phyloP scores from a whole-genome alignment of 2,329 filamentous ascomycete genomes.

The Sphaerostilbella broomeana region DNA sequence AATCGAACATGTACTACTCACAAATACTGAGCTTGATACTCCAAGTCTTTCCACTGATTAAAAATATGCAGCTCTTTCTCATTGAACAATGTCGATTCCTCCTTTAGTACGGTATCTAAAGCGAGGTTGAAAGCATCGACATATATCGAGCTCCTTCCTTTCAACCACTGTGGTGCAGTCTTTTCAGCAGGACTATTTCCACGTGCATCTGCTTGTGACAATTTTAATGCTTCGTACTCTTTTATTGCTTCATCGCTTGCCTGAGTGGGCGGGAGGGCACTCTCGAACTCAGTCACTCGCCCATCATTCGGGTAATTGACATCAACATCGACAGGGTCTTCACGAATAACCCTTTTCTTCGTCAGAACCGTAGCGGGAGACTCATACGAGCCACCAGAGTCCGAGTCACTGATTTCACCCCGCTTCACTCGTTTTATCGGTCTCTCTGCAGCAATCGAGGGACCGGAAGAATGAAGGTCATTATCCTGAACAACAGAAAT shows the following conservation, averaged over 20 bases:
- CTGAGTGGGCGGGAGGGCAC: slow-evolving; percentile 60
- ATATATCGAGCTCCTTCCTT: slow-evolving; percentile 82
- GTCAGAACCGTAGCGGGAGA: background rate
- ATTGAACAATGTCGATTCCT: slow-evolving; percentile 84
- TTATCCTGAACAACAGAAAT: slow-evolving; percentile 2
- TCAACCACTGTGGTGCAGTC: slow-evolving; percentile 50
- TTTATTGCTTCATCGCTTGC: slow-evolving; percentile 67
- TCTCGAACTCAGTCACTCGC: slow-evolving; percentile 30
- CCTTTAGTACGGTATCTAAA: slow-evolving; percentile 78
- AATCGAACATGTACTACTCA: slow-evolving; percentile 40
- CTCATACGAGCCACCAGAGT: slow-evolving; percentile 18
- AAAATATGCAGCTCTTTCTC: slow-evolving; percentile 73
- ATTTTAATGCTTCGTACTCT: slow-evolving; percentile 67
- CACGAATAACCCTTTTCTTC: background rate
- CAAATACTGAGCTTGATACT: slow-evolving; percentile 87
- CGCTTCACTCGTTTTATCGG: slow-evolving; percentile 28
- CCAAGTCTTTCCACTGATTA: slow-evolving; percentile 61
- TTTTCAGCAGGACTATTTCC: slow-evolving; percentile 37
- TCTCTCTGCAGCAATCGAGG: slow-evolving; percentile 13
- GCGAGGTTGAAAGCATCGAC: slow-evolving; percentile 96
- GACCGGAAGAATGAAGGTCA: background rate
- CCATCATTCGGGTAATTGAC: background rate
- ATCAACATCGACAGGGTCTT: background rate
- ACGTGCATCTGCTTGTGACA: slow-evolving; percentile 40
- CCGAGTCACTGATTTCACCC: slow-evolving; percentile 19